A percentile compares a stretch with the other conserved stretches of the same genome.
These are phyloP conservation scores for Lophiostoma macrostomum DNA, from an alignment of 495 filamentous ascomycete species.

Conservation along the genomic window DNA sequence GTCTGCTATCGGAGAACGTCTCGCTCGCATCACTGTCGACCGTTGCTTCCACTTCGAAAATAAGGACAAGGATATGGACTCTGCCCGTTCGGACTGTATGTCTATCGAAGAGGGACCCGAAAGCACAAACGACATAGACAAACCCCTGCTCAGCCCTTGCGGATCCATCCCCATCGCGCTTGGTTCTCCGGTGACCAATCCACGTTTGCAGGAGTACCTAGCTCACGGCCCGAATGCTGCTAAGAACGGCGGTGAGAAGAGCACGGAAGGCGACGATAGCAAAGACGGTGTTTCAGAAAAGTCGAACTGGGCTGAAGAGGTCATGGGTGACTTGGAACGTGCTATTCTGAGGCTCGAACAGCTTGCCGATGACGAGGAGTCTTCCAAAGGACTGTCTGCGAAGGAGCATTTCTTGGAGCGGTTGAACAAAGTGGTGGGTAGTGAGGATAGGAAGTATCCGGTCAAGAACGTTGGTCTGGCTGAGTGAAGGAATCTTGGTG, in stretches of 20 bases:
- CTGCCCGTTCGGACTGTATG: background rate
- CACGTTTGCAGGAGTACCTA: slow-evolving; percentile 11
- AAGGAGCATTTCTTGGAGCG: slow-evolving; percentile 9
- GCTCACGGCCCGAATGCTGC: background rate
- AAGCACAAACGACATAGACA: background rate
- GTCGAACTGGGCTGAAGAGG: slow-evolving; percentile 17
- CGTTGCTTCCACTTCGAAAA: background rate
- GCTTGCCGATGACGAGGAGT: slow-evolving; percentile 15
- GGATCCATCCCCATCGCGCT: slow-evolving; percentile 6
- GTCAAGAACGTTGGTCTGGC: slow-evolving; percentile 3
- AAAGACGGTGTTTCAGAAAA: slow-evolving; percentile 14
- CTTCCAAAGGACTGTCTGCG: background rate
- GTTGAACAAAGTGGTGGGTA: background rate
- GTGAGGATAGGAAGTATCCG: background rate
- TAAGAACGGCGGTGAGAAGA: background rate
- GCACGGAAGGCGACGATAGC: background rate
- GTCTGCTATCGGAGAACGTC: slow-evolving; percentile 10
- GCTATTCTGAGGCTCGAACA: slow-evolving; percentile 11
- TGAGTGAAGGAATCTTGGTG: background rate
- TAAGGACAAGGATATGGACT: background rate
- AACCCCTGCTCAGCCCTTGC: background rate
- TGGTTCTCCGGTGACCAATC: slow-evolving; percentile 6
- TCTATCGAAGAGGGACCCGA: background rate
- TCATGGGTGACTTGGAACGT: background rate
- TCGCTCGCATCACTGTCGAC: slow-evolving; percentile 12